phyloP scores from a whole-genome alignment of 345 rosid species.

The Moricandia arvensis region DNA sequence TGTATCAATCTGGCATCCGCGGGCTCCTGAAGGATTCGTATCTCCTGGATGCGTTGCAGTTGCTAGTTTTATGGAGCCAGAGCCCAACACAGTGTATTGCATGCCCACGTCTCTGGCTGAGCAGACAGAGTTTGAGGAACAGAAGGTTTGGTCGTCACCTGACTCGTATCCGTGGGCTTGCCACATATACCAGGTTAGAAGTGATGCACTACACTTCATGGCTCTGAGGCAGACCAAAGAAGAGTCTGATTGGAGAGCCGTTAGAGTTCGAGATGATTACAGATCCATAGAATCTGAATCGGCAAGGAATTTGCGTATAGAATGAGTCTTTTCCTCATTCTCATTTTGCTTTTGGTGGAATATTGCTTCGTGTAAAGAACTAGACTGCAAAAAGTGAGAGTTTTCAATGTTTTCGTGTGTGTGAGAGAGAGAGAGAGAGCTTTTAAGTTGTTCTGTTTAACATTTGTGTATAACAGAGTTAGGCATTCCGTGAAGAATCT shows the following conservation, averaged over 20 bases:
- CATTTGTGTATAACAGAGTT: slow-evolving; percentile 22
- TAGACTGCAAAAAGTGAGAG: slow-evolving; percentile 7
- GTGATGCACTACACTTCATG: slow-evolving; percentile 86
- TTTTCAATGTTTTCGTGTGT: neutral
- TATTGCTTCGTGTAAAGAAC: neutral
- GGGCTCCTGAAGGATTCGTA: slow-evolving; percentile 79
- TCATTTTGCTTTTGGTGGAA: neutral
- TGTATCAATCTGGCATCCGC: slow-evolving; percentile 89
- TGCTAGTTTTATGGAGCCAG: slow-evolving; percentile 69
- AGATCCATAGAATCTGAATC: slow-evolving; percentile 31
- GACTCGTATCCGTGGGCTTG: slow-evolving; percentile 94
- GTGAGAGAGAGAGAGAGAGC: slow-evolving; percentile 1
- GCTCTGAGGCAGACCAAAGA: slow-evolving; percentile 73
- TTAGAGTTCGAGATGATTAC: slow-evolving; percentile 61
- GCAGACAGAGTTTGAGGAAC: slow-evolving; percentile 78
- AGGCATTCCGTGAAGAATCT: neutral
- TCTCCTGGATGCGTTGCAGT: slow-evolving; percentile 79
- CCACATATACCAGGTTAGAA: slow-evolving; percentile 77
- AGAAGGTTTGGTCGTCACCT: slow-evolving; percentile 79
- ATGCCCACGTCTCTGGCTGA: slow-evolving; percentile 66
- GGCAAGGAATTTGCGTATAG: slow-evolving; percentile 19
- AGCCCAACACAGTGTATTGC: slow-evolving; percentile 52
- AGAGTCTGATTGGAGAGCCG: slow-evolving; percentile 72
- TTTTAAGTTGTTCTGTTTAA: neutral
- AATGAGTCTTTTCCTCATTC: slow-evolving; percentile 9